These are phyloP conservation scores for Botrytis squamosa DNA, from an alignment of 2,329 filamentous ascomycete genomes.

Conservation along the genomic window DNA sequence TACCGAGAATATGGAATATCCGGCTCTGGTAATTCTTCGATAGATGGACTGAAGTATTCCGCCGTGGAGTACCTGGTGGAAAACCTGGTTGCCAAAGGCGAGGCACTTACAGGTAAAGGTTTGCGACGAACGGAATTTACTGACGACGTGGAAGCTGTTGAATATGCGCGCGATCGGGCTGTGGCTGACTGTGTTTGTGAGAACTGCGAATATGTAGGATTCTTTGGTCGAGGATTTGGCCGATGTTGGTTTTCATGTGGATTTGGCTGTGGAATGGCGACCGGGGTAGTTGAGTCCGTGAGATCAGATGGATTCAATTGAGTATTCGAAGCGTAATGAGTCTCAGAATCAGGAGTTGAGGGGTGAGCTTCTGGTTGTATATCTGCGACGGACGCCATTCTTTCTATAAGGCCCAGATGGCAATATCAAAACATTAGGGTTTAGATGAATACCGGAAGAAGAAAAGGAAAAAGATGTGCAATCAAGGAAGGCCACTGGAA, in stretches of 20 bases:
- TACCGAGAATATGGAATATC: conserved; percentile 56
- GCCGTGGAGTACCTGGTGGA: conserved; percentile 50
- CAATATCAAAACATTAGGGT: conserved; percentile 17
- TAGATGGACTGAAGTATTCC: conserved; percentile 40
- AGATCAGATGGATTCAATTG: conserved; percentile 31
- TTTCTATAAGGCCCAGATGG: conserved; percentile 25
- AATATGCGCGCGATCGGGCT: conserved; percentile 32
- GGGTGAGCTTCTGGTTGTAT: conserved; percentile 26
- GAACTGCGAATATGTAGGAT: conserved; percentile 14
- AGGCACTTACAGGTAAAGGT: conserved; percentile 57
- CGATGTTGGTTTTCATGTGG: conserved; percentile 23
- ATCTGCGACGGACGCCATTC: conserved; percentile 31
- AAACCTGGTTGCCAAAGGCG: conserved; percentile 50
- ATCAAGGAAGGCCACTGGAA: conserved; percentile 22
- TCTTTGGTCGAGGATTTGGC: conserved; percentile 24
- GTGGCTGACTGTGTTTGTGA: conserved; percentile 24
- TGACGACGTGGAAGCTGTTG: conserved; percentile 32
- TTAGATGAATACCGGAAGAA: conserved; percentile 10
- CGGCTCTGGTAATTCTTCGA: conserved; percentile 45
- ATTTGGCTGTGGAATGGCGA: conserved; percentile 22
- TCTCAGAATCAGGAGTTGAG: conserved; percentile 34
- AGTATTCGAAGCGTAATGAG: conserved; percentile 35
- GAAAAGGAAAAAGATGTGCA: conserved; percentile 31
- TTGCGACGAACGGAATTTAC: conserved; percentile 52
- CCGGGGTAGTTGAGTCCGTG: conserved; percentile 23